Conservation (phyloP, 169 alveolate genomes). For the Cytauxzoon felis region DNA sequence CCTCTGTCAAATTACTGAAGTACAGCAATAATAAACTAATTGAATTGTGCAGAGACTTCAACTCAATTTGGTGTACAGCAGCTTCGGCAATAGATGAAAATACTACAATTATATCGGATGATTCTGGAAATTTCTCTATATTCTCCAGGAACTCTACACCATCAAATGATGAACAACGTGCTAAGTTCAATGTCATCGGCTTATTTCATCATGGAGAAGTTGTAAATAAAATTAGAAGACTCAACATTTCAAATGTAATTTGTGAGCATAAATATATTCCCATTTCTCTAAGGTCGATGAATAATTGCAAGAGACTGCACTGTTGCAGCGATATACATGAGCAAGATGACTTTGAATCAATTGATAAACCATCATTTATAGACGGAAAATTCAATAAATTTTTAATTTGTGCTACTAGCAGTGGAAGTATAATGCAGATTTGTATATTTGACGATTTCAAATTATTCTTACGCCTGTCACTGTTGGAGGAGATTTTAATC, state of each 20-base stretch:
- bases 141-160: conserved; percentile 10
- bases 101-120: conserved; percentile 37
- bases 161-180: conserved; percentile 36
- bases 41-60: conserved; percentile 52
- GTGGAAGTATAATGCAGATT: conserved; percentile 43
- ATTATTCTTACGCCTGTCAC: conserved; percentile 37
- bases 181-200: conserved; percentile 27
- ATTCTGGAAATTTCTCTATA: conserved; percentile 44
- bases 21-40: conserved; percentile 24
- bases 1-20: conserved; percentile 41
- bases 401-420: conserved; percentile 36
- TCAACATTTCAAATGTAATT: not conserved
- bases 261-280: not conserved
- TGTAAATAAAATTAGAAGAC: conserved; percentile 20
- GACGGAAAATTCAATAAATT: conserved; percentile 11
- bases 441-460: conserved; percentile 35
- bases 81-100: conserved; percentile 45
- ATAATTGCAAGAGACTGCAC: not conserved
- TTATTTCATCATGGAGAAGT: conserved; percentile 57
- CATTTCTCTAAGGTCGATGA: not conserved
- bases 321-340: too few species aligned
- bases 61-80: conserved; percentile 47
- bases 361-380: too few species aligned
- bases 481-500: conserved; percentile 40
- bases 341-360: too few species aligned